Conservation (phyloP, 805 yeast genomes). For the Candida tammaniensis region DNA sequence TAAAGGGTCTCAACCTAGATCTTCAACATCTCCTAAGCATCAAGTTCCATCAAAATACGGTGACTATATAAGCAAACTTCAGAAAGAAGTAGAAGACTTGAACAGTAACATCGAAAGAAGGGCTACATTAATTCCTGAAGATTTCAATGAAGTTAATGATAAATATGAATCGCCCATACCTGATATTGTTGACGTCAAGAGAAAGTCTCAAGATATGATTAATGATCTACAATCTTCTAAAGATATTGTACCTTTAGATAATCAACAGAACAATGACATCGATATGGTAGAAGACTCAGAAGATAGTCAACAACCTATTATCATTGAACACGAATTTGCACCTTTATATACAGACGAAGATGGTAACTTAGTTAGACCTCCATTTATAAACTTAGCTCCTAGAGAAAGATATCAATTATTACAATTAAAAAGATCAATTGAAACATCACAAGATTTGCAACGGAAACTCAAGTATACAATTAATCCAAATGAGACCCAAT, state of each 20-base stretch:
- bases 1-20: constrained; percentile 22
- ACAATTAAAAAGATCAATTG: constrained; percentile 37
- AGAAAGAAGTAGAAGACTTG: constrained; percentile 20
- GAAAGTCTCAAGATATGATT: constrained; percentile 12
- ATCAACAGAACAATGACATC: constrained; percentile 32
- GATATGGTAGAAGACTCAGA: constrained; percentile 30
- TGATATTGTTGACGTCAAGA: constrained; percentile 10
- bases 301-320: constrained; percentile 12
- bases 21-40: constrained; percentile 14
- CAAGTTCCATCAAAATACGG: constrained; percentile 10
- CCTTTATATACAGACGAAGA: constrained; percentile 34
- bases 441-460: constrained; percentile 33
- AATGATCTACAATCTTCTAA: constrained; percentile 1
- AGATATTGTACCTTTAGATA: not conserved
- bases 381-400: constrained; percentile 43
- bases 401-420: constrained; percentile 40
- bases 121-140: constrained; percentile 10
- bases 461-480: constrained; percentile 36
- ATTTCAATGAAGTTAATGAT: constrained; percentile 4
- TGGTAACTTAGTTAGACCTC: constrained; percentile 41
- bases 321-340: constrained; percentile 32
- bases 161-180: constrained; percentile 16
- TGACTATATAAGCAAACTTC: constrained; percentile 8
- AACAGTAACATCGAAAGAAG: constrained; percentile 23
- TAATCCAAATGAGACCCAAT: constrained; percentile 36